Percentiles rank a stretch among this genome's conserved stretches.
These are phyloP conservation scores for Backusella psychrophila DNA, from an alignment of 192 early-diverging fungal genomes.

Conservation along the genomic window DNA sequence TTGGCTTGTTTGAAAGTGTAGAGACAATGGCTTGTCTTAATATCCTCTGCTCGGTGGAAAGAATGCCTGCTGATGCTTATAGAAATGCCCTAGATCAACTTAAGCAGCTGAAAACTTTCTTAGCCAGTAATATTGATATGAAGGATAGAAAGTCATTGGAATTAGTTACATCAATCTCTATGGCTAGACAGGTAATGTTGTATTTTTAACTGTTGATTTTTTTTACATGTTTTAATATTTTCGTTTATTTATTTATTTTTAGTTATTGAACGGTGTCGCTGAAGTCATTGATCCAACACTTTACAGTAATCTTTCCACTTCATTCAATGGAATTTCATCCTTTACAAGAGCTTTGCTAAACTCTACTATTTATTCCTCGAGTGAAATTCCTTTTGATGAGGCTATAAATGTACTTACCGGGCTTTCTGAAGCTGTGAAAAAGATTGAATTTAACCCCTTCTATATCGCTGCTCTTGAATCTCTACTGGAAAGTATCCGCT, in stretches of 20 bases:
- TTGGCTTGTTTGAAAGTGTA: conserved; percentile 46
- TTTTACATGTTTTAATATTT: neutral
- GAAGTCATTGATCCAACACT: neutral
- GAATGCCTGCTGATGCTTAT: conserved; percentile 29
- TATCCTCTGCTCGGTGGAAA: conserved; percentile 33
- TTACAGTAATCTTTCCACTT: neutral
- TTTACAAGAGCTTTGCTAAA: conserved; percentile 9
- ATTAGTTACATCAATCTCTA: conserved; percentile 12
- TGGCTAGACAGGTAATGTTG: conserved; percentile 23
- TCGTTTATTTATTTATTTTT: neutral
- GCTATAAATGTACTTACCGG: neutral
- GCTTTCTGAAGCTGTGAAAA: neutral
- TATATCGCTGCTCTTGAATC: conserved; percentile 16
- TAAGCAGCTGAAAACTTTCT: conserved; percentile 12
- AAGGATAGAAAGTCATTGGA: conserved; percentile 23
- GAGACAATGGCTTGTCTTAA: conserved; percentile 48
- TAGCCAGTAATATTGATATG: conserved; percentile 2
- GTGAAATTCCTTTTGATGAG: neutral
- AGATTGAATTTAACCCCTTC: conserved; percentile 1
- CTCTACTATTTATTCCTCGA: conserved; percentile 10
- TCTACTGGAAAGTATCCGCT: conserved; percentile 15
- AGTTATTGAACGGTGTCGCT: conserved; percentile 20
- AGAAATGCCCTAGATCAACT: conserved; percentile 14
- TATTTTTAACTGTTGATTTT: neutral
- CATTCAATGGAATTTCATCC: conserved; percentile 5